Conservation (phyloP, 2,329 filamentous ascomycete genomes). For the Paecilomyces niveus region DNA sequence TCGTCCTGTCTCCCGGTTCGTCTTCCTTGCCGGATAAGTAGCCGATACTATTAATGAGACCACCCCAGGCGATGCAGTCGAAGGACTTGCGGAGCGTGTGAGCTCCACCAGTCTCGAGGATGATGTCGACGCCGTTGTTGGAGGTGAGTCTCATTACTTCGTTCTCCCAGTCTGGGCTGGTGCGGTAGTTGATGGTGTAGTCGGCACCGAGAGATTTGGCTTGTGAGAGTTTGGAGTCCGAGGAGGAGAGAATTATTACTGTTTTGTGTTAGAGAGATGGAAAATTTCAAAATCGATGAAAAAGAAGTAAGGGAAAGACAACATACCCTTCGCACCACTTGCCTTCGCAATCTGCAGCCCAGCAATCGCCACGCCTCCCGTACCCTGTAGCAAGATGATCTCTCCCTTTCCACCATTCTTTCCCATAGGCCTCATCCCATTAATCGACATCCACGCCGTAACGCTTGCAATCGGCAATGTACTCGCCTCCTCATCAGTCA, state of each 20-base stretch:
- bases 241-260: conserved; percentile 46
- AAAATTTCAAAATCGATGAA: neutral
- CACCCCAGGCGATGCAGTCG: conserved; percentile 38
- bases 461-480: conserved; percentile 42
- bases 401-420: conserved; percentile 40
- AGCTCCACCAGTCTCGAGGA: conserved; percentile 47
- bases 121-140: conserved; percentile 43
- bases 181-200: conserved; percentile 45
- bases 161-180: conserved; percentile 37
- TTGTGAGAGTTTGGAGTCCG: conserved; percentile 42
- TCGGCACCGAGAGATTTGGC: conserved; percentile 46
- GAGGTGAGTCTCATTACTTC: conserved; percentile 40
- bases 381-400: conserved; percentile 50
- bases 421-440: conserved; percentile 33
- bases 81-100: conserved; percentile 45
- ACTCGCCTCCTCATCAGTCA: conserved; percentile 32
- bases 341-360: conserved; percentile 44
- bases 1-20: conserved; percentile 46
- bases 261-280: conserved; percentile 23
- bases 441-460: conserved; percentile 46
- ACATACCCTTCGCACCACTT: conserved; percentile 34
- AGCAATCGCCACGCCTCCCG: conserved; percentile 41
- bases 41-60: conserved; percentile 41
- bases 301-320: neutral
- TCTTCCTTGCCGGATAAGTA: conserved; percentile 51